Evolutionary conservation across 371 early-diverging fungal genomes (phyloP).

Genomic region (Chytridium lagenaria): DNA sequence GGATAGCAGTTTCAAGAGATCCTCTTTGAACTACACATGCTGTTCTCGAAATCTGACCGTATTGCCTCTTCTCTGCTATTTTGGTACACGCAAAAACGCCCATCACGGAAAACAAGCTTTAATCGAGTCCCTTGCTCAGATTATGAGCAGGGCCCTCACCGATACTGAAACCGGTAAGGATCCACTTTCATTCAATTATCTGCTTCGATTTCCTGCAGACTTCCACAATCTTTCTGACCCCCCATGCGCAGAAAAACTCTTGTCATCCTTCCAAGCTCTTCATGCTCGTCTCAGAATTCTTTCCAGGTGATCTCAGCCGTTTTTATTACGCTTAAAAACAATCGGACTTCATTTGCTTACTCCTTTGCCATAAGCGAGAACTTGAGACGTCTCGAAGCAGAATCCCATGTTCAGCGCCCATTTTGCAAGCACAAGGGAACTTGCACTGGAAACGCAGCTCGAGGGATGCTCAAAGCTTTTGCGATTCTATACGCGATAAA

Average conservation of each 20-base stretch:
- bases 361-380: slow-evolving; percentile 73
- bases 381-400: slow-evolving; percentile 56
- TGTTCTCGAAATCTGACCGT: too few species aligned
- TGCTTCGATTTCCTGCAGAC: not conserved
- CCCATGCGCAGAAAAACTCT: slow-evolving; percentile 37
- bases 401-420: slow-evolving; percentile 33
- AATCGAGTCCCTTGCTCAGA: slow-evolving; percentile 76
- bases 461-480: slow-evolving; percentile 79
- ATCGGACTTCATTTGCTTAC: too few species aligned
- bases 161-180: slow-evolving; percentile 77
- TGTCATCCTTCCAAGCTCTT: slow-evolving; percentile 39
- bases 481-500: slow-evolving; percentile 74
- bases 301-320: slow-evolving; percentile 20
- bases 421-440: slow-evolving; percentile 72
- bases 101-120: slow-evolving; percentile 56
- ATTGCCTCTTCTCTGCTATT: too few species aligned
- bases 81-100: too few species aligned
- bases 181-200: not conserved
- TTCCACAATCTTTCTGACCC: not conserved
- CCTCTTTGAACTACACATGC: too few species aligned
- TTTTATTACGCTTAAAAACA: not conserved
- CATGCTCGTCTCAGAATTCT: slow-evolving; percentile 39
- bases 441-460: slow-evolving; percentile 73
- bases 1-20: too few species aligned
- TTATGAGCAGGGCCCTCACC: slow-evolving; percentile 77